Base-by-base conservation (phyloP, 805 yeast genomes). In the Yarrowia keelungensis region DNA sequence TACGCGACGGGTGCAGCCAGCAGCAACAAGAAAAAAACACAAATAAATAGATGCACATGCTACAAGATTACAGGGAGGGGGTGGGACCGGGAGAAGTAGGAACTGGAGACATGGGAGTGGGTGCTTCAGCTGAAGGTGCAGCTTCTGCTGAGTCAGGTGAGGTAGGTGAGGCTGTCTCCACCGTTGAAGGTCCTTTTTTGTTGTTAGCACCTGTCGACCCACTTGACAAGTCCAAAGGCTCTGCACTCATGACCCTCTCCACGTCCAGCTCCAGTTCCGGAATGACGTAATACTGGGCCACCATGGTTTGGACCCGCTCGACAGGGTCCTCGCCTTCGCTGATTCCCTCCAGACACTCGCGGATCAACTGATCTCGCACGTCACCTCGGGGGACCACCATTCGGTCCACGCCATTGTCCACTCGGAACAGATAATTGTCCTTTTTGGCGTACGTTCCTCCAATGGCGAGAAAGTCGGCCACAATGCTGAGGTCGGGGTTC, bases 391-490 rank as follows among this genome's bases (percentile, higher is more conserved):
- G 65, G 3, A 59, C 65, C 41, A 59, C 65, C 65, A 59, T 59
- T 5, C 65, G 45, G 51, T 59, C 65, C 35, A 59, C 51, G 3
- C 65, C 65, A 8, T 32, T 14, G 35, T 59, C 65, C 42, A 59
- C 65, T 9, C 65, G 65, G 15, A 59, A 59, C 35, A 59, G 51
- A 12, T 59, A 59, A 35, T 59, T 59, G 51, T 59, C 65, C 38
- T 59, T 59, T 35, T 59, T 59, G 19, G 65, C 65, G 42, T 59
- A 59, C 11, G 65, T 35, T n/a, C 65, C 65, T n/a, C 65, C 65
- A 8, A 43, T 59, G 50, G 65, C 65, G 8, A 59, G 51, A 45
- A 59, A 59, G 32, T 45, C 51, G 7, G 65, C 65, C 41, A 59
- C 65, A 7, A 59, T 45, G 51, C 65, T 16, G 35, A 59, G 65